Base-by-base conservation (phyloP, 306 rosid genomes). In the Cucurbita argyrosperma region DNA sequence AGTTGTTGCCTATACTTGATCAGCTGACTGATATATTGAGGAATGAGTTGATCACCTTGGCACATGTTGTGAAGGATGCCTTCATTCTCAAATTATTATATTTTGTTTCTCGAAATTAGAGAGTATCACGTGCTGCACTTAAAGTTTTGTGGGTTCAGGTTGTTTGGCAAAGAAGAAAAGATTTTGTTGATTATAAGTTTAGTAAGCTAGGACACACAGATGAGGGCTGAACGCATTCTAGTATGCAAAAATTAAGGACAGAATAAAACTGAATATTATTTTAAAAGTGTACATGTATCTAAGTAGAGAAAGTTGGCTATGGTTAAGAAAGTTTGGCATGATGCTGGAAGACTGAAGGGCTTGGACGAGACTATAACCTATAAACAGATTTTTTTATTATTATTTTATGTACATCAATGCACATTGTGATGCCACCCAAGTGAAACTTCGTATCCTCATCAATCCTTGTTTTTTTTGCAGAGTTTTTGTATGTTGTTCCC, bases 401-500 rank as follows among this genome's bases (percentile, higher is more conserved):
- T 21, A 38, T 42, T 65, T 38, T 7, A 21, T 39, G 72, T 43
- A 66, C 72, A 66, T 30, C 6, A 46, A 61, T 39, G 49, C 70
- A 63, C 30, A n/a, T 68, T 68, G 40, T 49, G 50, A 40, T 8
- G 12, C 37, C 50, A 71, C 76, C 47, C 6, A 14, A 47, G 47
- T 64, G 53, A 50, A 50, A 84, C 51, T 76, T 7, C 10, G 40
- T 72, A 70, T 72, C 71, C 79, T 84, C 35, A 75, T 63, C 35
- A 19, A 21, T 45, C 35, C 15, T 56, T 21, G 64, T 46, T 51
- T 23, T 54, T 43, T 10, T 54, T 80, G 89, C 94, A 93, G 97
- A 76, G 84, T 90, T 74, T 87, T 85, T 85, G 86, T 93, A 50
- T 74, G 81, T 80, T 93, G 98, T 82, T 90, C 98, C 75, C 87